Evolutionary conservation across 2,329 filamentous ascomycete genomes (phyloP).

Genomic region (Diaporthe humulicola): DNA sequence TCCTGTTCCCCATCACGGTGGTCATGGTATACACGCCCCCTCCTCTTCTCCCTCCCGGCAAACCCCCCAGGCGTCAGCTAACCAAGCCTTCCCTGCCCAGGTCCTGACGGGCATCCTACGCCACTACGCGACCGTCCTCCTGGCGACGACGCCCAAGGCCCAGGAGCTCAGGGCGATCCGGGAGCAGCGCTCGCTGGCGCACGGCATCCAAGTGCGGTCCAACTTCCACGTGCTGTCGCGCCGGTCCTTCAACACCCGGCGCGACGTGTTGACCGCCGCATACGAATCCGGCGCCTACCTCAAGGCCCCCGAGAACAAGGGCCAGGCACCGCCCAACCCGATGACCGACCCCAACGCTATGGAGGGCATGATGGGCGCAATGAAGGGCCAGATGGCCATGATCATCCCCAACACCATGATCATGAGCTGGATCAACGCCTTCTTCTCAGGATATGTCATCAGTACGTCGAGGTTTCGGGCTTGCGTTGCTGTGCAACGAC

Average conservation of each 20-base stretch:
- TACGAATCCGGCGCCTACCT: constrained; percentile 90
- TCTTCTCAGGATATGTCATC: constrained; percentile 98
- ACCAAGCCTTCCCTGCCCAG: constrained; percentile 53
- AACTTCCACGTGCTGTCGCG: constrained; percentile 86
- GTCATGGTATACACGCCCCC: constrained; percentile 78
- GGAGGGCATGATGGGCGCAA: constrained; percentile 99
- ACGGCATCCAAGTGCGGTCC: constrained; percentile 85
- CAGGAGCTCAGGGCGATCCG: constrained; percentile 81
- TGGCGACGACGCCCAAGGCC: constrained; percentile 87
- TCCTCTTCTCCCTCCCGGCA: not conserved
- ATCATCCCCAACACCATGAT: constrained; percentile 99
- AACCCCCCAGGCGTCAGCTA: not conserved
- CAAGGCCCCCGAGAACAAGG: constrained; percentile 87
- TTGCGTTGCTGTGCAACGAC: not conserved
- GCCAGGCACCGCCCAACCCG: constrained; percentile 91
- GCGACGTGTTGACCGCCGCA: constrained; percentile 82
- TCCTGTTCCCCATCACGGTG: constrained; percentile 94
- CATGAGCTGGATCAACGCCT: constrained; percentile 99
- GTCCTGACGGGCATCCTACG: constrained; percentile 94
- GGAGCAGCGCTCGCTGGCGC: constrained; percentile 87
- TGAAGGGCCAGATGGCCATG: constrained; percentile 99
- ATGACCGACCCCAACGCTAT: constrained; percentile 96
- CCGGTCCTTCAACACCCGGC: constrained; percentile 82
- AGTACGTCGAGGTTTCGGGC: constrained; percentile 67
- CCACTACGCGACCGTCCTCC: constrained; percentile 94